phyloP scores from a whole-genome alignment of 805 yeast genomes.

The Schwanniomyces occidentalis region DNA sequence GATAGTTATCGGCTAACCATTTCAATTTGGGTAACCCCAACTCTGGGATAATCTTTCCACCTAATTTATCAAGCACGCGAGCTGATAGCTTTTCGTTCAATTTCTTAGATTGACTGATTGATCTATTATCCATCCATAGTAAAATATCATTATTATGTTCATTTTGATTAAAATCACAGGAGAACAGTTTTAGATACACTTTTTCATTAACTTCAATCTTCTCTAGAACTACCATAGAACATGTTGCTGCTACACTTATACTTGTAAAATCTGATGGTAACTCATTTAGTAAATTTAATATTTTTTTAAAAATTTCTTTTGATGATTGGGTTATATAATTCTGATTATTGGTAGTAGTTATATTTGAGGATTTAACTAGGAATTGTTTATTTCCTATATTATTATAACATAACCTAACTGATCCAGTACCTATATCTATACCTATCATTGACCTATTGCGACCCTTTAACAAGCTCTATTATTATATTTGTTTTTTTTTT shows the following conservation, averaged over 20 bases:
- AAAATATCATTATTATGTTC: conserved; percentile 40
- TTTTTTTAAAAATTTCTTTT: conserved; percentile 33
- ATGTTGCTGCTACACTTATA: conserved; percentile 51
- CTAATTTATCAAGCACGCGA: conserved; percentile 26
- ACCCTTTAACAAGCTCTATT: no score
- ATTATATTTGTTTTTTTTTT: no score
- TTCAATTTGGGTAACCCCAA: conserved; percentile 58
- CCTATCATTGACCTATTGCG: conserved; percentile 38
- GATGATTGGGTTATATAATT: conserved; percentile 42
- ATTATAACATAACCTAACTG: conserved; percentile 43
- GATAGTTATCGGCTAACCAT: conserved; percentile 31
- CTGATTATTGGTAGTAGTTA: conserved; percentile 16
- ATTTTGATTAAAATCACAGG: conserved; percentile 16
- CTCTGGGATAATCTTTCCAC: conserved; percentile 53
- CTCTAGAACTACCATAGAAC: conserved; percentile 53
- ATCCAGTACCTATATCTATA: conserved; percentile 53
- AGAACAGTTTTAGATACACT: conserved; percentile 32
- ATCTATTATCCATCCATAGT: conserved; percentile 61
- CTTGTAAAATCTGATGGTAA: conserved; percentile 4
- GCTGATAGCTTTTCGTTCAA: conserved; percentile 26
- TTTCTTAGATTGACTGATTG: conserved; percentile 30
- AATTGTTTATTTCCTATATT: conserved; percentile 12
- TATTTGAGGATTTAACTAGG: conserved; percentile 15
- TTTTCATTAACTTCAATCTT: conserved; percentile 12
- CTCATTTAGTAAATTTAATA: conserved; percentile 21